A percentile compares a stretch with the other conserved stretches of the same genome.
Conservation (phyloP, 208 protist species). For the Trichomonas gallinae region DNA sequence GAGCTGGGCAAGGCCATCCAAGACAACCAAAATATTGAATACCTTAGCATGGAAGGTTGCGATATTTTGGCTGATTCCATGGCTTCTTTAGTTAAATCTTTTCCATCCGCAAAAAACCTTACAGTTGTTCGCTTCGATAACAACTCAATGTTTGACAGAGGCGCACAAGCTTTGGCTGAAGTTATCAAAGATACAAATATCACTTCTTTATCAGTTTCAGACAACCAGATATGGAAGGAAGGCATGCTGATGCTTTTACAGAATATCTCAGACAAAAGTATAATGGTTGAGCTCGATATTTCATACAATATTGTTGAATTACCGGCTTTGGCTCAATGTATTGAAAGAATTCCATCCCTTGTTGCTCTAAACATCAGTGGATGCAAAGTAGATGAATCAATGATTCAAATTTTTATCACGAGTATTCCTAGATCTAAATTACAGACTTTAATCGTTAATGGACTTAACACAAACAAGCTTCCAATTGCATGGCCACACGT, state of each 20-base stretch:
- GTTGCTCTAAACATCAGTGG: neutral
- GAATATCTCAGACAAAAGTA: neutral
- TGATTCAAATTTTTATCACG: neutral
- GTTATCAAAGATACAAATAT: neutral
- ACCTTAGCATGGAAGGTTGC: neutral
- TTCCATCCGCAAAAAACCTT: neutral
- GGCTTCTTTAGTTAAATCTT: neutral
- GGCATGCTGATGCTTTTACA: neutral
- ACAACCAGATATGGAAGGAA: neutral
- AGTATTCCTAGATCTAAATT: neutral
- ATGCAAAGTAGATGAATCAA: neutral
- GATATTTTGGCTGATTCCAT: neutral
- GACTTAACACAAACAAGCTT: neutral
- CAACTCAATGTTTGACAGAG: conserved; percentile 2
- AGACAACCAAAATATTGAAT: neutral
- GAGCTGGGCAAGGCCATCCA: neutral
- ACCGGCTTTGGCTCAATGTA: neutral
- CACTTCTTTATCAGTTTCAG: neutral
- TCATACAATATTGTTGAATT: conserved; percentile 11
- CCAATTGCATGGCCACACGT: conserved; percentile 5
- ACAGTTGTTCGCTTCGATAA: neutral
- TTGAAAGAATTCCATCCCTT: neutral
- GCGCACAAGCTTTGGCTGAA: neutral
- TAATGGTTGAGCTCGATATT: neutral
- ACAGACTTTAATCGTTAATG: neutral